Conservation (phyloP, 352 stramenopile genomes). For the Globisporangium viniferum region DNA sequence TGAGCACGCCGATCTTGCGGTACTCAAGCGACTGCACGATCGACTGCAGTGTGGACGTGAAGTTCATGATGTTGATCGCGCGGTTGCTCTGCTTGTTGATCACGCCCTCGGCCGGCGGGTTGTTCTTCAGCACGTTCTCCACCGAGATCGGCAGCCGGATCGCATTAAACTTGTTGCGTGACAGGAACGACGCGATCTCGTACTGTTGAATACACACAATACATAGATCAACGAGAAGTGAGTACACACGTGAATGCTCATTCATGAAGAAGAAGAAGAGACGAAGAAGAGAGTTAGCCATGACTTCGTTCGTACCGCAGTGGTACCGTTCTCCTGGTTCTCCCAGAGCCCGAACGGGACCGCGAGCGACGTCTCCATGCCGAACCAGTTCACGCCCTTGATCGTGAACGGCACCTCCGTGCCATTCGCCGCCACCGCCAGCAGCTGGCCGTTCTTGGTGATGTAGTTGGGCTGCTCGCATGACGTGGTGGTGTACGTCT, state of each 20-base stretch:
- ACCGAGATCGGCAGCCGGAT: conserved; percentile 66
- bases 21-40: conserved; percentile 66
- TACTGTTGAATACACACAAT: conserved; percentile 31
- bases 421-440: conserved; percentile 59
- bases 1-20: conserved; percentile 68
- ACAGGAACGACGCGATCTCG: conserved; percentile 70
- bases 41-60: conserved; percentile 69
- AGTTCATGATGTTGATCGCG: conserved; percentile 66
- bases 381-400: conserved; percentile 81
- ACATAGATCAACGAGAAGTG: neutral
- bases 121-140: conserved; percentile 72
- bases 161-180: conserved; percentile 83
- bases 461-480: conserved; percentile 73
- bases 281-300: neutral
- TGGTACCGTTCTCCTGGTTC: conserved; percentile 71
- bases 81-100: conserved; percentile 72
- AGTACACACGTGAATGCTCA: neutral
- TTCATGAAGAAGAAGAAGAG: neutral
- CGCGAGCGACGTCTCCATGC: conserved; percentile 69
- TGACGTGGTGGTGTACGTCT: conserved; percentile 29
- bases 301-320: conserved; percentile 30
- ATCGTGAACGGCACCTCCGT: conserved; percentile 63
- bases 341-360: conserved; percentile 76
- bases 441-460: conserved; percentile 68
- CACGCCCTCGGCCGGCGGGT: conserved; percentile 44